Percentiles rank a stretch among this genome's conserved stretches.
These are phyloP conservation scores for Talaromyces sp. DNA, from an alignment of 2,329 filamentous ascomycete species.

Conservation along the genomic window DNA sequence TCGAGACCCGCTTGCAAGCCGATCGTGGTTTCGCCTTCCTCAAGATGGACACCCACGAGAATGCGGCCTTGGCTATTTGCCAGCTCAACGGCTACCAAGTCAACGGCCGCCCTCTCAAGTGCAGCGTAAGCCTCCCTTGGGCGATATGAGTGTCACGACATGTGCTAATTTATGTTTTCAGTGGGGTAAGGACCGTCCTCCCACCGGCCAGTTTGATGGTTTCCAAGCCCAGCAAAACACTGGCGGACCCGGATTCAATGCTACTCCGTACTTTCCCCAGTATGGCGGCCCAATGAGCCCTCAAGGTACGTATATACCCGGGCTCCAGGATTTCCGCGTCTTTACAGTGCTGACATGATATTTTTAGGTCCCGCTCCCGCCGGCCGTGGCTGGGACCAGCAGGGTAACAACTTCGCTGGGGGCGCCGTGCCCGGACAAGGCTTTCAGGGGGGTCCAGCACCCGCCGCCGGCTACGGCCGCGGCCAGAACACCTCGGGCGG, in stretches of 20 bases:
- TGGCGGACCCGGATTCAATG: conserved; percentile 63
- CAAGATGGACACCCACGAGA: conserved; percentile 98
- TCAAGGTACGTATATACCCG: conserved; percentile 38
- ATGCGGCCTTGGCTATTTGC: conserved; percentile 96
- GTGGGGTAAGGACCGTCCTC: conserved; percentile 99
- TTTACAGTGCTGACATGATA: conserved; percentile 14
- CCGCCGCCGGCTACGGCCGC: conserved; percentile 79
- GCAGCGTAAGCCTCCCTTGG: conserved; percentile 74
- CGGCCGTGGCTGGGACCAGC: conserved; percentile 55
- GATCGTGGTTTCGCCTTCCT: conserved; percentile 98
- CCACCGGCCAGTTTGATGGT: conserved; percentile 75
- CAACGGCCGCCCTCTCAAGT: conserved; percentile 94
- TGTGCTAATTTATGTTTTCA: conserved; percentile 42
- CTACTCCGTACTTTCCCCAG: conserved; percentile 85
- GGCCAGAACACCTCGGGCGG: conserved; percentile 54
- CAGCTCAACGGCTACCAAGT: conserved; percentile 97
- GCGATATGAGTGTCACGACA: conserved; percentile 15
- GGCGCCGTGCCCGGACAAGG: conserved; percentile 40
- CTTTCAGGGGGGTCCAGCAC: conserved; percentile 66
- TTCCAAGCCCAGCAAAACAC: conserved; percentile 71
- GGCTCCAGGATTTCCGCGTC: background rate
- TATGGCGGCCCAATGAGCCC: conserved; percentile 69
- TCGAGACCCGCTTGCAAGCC: conserved; percentile 95
- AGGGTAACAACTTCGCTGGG: conserved; percentile 45
- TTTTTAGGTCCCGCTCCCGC: conserved; percentile 50